Evolutionary conservation across 2,329 filamentous ascomycete species (phyloP).

Genomic region (Scedosporium minutisporum): DNA sequence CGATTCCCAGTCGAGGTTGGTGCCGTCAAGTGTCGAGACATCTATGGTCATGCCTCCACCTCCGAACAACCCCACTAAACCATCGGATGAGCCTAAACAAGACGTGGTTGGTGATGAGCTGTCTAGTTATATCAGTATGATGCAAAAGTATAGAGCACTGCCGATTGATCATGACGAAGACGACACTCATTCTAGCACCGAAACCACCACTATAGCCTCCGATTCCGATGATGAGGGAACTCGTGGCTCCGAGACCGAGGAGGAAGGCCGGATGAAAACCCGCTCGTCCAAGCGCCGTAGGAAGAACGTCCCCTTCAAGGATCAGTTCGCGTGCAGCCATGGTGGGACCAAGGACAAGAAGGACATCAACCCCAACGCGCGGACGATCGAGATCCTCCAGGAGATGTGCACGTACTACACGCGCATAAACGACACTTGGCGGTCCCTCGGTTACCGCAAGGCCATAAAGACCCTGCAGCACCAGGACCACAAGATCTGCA

Average conservation of each 20-base stretch:
- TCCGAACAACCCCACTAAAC: neutral
- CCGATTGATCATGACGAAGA: conserved; percentile 40
- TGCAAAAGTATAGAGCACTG: conserved; percentile 50
- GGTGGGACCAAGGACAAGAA: conserved; percentile 35
- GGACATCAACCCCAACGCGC: conserved; percentile 57
- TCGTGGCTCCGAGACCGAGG: conserved; percentile 13
- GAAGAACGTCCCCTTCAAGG: conserved; percentile 29
- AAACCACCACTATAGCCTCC: conserved; percentile 5
- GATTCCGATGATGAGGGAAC: conserved; percentile 10
- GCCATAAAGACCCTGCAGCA: conserved; percentile 64
- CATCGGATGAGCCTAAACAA: neutral
- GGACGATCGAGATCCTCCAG: conserved; percentile 67
- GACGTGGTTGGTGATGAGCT: conserved; percentile 41
- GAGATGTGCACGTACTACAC: conserved; percentile 73
- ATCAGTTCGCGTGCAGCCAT: conserved; percentile 44
- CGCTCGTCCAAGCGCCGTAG: conserved; percentile 7
- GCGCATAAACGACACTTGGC: conserved; percentile 67
- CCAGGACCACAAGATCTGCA: conserved; percentile 53
- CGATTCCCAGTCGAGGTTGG: neutral
- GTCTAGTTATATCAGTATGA: conserved; percentile 53
- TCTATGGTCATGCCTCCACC: neutral
- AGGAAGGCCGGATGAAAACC: conserved; percentile 11
- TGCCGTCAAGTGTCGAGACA: neutral
- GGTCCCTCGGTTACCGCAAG: conserved; percentile 64
- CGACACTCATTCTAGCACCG: conserved; percentile 12